Evolutionary conservation across 306 rosid genomes (phyloP).

Genomic region (Leucaena leucocephala): DNA sequence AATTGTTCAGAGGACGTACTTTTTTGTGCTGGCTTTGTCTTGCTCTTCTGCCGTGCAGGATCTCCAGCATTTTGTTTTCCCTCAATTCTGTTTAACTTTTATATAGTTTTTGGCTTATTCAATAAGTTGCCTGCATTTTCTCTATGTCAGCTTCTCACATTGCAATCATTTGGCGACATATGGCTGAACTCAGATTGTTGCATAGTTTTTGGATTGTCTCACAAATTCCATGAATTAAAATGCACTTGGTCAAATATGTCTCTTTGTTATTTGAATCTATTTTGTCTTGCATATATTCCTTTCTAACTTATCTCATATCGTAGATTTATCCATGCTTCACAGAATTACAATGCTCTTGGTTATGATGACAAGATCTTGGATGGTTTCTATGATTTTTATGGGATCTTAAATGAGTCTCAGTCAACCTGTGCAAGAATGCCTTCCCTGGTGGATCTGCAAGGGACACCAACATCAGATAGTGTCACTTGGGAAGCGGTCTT

Average conservation of each 20-base stretch:
- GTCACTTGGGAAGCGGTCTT: slow-evolving; percentile 93
- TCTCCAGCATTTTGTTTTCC: slow-evolving; percentile 4
- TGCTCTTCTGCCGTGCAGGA: not conserved
- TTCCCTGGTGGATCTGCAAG: slow-evolving; percentile 94
- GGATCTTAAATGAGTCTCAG: slow-evolving; percentile 61
- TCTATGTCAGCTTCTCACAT: not conserved
- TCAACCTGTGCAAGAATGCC: slow-evolving; percentile 88
- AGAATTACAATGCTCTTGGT: slow-evolving; percentile 97
- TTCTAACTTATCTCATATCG: slow-evolving; percentile 89
- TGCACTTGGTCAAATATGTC: slow-evolving; percentile 22
- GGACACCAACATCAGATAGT: slow-evolving; percentile 64
- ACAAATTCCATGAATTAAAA: slow-evolving; percentile 12
- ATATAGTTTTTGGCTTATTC: not conserved
- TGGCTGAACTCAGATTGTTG: slow-evolving; percentile 1
- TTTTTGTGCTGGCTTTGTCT: not conserved
- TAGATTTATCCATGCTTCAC: slow-evolving; percentile 97
- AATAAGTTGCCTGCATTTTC: not conserved
- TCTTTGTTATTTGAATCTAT: slow-evolving; percentile 36
- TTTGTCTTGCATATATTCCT: slow-evolving; percentile 54
- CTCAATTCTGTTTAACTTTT: slow-evolving; percentile 9
- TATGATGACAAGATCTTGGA: slow-evolving; percentile 97
- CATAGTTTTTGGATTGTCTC: not conserved
- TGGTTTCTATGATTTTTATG: slow-evolving; percentile 97
- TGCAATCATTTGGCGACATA: not conserved
- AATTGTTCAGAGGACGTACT: too few relatives aligned